Base-by-base conservation (phyloP, 306 rosid species). In the Dryas octopetala region DNA sequence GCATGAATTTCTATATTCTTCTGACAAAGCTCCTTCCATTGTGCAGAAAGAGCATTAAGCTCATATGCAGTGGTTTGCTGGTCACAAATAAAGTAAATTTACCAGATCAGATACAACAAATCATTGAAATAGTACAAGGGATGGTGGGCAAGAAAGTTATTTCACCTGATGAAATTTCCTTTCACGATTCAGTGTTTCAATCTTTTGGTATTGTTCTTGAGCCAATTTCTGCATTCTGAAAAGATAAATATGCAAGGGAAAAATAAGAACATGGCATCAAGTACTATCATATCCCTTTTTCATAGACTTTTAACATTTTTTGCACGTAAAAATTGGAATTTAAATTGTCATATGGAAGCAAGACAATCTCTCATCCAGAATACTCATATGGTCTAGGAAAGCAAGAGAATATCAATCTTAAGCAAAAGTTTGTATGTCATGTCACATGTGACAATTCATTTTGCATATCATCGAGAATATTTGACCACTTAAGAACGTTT, bases 161-260 rank as follows among this genome's bases (percentile, higher is more conserved):
- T 69, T 81, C 79, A 94, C 98, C 95, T 95, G 98, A 80, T 90
- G 98, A 75, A 87, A 89, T 86, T 95, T 91, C 80, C 98, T 90
- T 76, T 91, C 97, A 46, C 97, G 98, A 62, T 95, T 91, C 57
- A 91, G 97, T 40, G 88, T 86, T 84, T 92, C 98, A 80, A 90
- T 95, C 86, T 90, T 83, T 26, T 88, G 91, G 63, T 73, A 82
- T 74, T 87, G 91, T 61, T 90, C 91, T 77, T 85, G 91, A 63
- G 97, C 93, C 79, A 92, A 84, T 78, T 87, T 91, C 85, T 95
- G 97, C 97, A 90, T 86, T 78, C 98, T 95, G 83, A 61, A 85
- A 83, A 78, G 46, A 16, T 16, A 70, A 61, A 78, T 55, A 15
- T 73, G 69, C 47, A 76, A 14, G 80, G 41, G 43, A 73, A 65